Base-by-base conservation (phyloP, 2,329 filamentous ascomycete species). In the Aspergillus costaricaensis region DNA sequence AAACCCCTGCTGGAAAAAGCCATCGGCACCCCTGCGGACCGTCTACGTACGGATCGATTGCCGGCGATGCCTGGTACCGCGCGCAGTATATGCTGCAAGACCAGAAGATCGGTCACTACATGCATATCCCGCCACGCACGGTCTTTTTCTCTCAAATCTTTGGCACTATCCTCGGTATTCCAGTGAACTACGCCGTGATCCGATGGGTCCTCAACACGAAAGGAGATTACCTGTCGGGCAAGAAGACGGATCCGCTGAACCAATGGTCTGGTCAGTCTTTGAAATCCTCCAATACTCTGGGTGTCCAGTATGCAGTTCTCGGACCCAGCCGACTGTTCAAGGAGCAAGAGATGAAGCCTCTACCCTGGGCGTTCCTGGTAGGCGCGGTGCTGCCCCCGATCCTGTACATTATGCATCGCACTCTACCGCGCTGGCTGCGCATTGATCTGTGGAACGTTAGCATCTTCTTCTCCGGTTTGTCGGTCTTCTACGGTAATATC, bases 21-120 rank as follows among this genome's bases (percentile, higher is more conserved):
- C 79, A 84, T 65, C 83, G 83, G 60, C 85, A 86, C 62, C 85
- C 85, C 1, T 80, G 81, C 6, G 85, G 86, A 2, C 85, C 85
- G 1, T 83, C 82, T 0, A 77, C 82, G 0, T 88, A 87, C 65
- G 82, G 85, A 7, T 75, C 82, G 9, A 86, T 88, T 15, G 84
- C 85, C 1, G 85, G 85, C 12, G 84, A 87, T 56, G 84, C 85
- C 2, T 88, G 85, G 85, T 86, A 86, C 59, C 74, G 83, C 15
- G 83, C 83, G 0, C 83, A 85, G 63, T 78, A 81, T 21, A 85
- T 86, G 77, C 75, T 87, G 0, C 85, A 88, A 65, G 86, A 88
- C 66, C 83, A 85, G 68, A 86, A 87, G 67, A 86, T 88, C n/a
- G 85, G 85, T 0, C 85, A 87, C 64, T 88, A 87, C 64, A 85